Base-by-base conservation (phyloP, 805 yeast species). In the Candida ascalaphidarum region DNA sequence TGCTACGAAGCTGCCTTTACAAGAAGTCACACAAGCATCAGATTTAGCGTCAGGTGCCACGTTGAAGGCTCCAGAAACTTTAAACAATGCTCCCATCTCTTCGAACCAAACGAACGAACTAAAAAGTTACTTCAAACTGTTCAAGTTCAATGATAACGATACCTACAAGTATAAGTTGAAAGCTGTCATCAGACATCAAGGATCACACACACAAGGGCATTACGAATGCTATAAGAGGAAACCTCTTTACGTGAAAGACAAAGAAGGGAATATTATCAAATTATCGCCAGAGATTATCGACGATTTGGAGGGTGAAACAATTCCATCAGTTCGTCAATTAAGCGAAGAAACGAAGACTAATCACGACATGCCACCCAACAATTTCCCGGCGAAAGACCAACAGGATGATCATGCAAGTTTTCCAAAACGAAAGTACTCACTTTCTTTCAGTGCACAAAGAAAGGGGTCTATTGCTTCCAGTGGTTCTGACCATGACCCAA, bases 191-290 rank as follows among this genome's bases (percentile, higher is more conserved):
- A 70, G 86, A 39, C 97, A 92, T 49, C 74, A 77, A 25, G 98
- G 98, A 0, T 76, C 89, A 1, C 96, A 88, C 52, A 68, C 77
- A 13, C 71, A 75, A 24, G 97, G 97, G 1, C 97, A 88, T 47
- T 88, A 86, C 48, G 95, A 88, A 44, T 83, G 95, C 43, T 84
- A 74, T 48, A 77, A 81, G 36, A 75, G 74, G 26, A 88, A 86
- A 47, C 89, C 92, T 2, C 49, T 68, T 3, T 68, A 65, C 31
- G 74, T 62, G 29, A 71, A 67, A 35, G 60, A 59, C 32, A 41
- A 49, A 12, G 68, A 59, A 5, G 65, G 68, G 1, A 48, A 46
- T 27, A 58, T 56, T 16, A 50, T 58, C 37, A 63, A 63, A 39
- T 40, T 63, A 27, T 51, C 61, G 3, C 65, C 67, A 2, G 68